These are phyloP conservation scores for Ilex paraguariensis DNA, from an alignment of 305 asterid genomes.

Conservation along the genomic window DNA sequence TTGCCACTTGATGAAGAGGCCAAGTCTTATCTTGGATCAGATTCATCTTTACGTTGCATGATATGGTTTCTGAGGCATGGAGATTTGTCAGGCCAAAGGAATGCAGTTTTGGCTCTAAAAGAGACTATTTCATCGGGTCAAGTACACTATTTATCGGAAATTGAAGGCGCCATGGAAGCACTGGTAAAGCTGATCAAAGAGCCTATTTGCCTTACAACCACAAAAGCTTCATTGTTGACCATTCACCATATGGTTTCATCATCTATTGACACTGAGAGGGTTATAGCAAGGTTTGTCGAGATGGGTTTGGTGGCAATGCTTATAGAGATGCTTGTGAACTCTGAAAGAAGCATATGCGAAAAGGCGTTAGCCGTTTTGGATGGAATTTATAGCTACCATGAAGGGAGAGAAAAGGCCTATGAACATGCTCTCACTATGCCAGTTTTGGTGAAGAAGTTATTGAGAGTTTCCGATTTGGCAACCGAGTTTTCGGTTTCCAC, in stretches of 20 bases:
- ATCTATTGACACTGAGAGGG: slow-evolving; percentile 1
- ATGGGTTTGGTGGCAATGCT: slow-evolving; percentile 32
- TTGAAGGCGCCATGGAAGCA: slow-evolving; percentile 31
- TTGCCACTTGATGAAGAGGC: slow-evolving; percentile 33
- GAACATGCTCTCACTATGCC: slow-evolving; percentile 37
- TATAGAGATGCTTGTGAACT: slow-evolving; percentile 38
- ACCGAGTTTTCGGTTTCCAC: slow-evolving; percentile 48
- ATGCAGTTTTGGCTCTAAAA: slow-evolving; percentile 31
- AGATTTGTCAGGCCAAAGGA: slow-evolving; percentile 23
- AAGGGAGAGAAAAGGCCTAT: slow-evolving; percentile 31
- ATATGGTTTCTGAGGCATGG: slow-evolving; percentile 34
- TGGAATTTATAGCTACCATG: slow-evolving; percentile 27
- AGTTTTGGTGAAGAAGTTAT: slow-evolving; percentile 46
- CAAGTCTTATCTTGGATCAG: slow-evolving; percentile 23
- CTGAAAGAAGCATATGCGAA: slow-evolving; percentile 45
- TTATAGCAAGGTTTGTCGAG: slow-evolving; percentile 14
- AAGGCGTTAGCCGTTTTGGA: slow-evolving; percentile 49
- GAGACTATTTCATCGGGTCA: slow-evolving; percentile 20
- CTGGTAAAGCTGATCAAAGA: slow-evolving; percentile 34
- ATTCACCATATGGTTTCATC: slow-evolving; percentile 29
- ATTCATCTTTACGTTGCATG: slow-evolving; percentile 24
- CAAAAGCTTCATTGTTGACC: slow-evolving; percentile 39
- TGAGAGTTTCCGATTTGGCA: slow-evolving; percentile 45
- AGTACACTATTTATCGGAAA: slow-evolving; percentile 13
- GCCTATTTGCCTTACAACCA: slow-evolving; percentile 40